A percentile compares a stretch with the other conserved stretches of the same genome.
These are phyloP conservation scores for Maudiozyma humilis DNA, from an alignment of 1,139 yeast species.

Conservation along the genomic window DNA sequence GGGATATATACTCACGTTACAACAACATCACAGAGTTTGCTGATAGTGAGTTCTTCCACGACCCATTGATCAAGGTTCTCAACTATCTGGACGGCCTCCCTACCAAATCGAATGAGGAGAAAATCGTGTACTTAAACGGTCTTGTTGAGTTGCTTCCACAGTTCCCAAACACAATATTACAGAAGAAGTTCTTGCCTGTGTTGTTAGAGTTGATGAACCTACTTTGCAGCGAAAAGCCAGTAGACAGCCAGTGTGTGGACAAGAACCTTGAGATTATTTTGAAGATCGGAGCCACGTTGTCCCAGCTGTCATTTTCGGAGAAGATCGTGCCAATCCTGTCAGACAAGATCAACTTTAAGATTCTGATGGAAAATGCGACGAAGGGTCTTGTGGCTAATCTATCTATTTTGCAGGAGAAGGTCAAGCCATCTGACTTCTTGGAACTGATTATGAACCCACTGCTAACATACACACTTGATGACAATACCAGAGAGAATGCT, in stretches of 20 bases:
- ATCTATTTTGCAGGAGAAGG: slow-evolving; percentile 42
- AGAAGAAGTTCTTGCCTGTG: slow-evolving; percentile 69
- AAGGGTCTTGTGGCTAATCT: slow-evolving; percentile 50
- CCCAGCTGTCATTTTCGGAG: slow-evolving; percentile 72
- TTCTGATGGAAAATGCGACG: slow-evolving; percentile 43
- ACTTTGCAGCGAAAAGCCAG: slow-evolving; percentile 23
- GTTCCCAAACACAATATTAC: slow-evolving; percentile 63
- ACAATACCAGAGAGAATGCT: slow-evolving; percentile 14
- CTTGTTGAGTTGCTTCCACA: slow-evolving; percentile 50
- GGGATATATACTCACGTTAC: slow-evolving; percentile 30
- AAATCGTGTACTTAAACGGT: slow-evolving; percentile 59
- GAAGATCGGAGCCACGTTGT: slow-evolving; percentile 56
- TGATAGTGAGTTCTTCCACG: slow-evolving; percentile 40
- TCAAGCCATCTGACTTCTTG: slow-evolving; percentile 36
- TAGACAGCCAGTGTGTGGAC: slow-evolving; percentile 45
- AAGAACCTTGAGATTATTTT: slow-evolving; percentile 51
- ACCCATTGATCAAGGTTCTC: slow-evolving; percentile 74
- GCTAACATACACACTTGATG: slow-evolving; percentile 21
- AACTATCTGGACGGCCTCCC: slow-evolving; percentile 78
- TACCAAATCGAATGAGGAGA: slow-evolving; percentile 63
- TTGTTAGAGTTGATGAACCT: slow-evolving; percentile 40
- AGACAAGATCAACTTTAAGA: slow-evolving; percentile 28
- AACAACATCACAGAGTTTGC: slow-evolving; percentile 28
- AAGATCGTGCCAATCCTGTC: slow-evolving; percentile 46
- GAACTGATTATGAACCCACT: slow-evolving; percentile 35